These are phyloP conservation scores for Meyerozyma athensensis DNA, from an alignment of 1,139 yeast species.

Conservation along the genomic window DNA sequence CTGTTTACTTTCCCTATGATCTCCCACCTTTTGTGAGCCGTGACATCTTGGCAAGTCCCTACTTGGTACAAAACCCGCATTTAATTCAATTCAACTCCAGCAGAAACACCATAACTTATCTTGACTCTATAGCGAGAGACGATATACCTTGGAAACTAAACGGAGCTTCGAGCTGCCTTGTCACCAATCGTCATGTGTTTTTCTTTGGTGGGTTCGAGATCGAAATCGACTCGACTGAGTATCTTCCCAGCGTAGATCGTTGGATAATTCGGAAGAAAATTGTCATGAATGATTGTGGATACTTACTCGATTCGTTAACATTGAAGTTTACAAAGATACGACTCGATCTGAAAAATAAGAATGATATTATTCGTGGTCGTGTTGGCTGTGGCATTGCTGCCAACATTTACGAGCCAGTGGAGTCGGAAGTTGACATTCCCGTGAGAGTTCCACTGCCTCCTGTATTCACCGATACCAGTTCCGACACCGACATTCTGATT, in stretches of 20 bases:
- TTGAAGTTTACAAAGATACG: constrained; percentile 28
- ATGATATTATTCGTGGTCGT: constrained; percentile 8
- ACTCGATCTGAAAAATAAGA: constrained; percentile 16
- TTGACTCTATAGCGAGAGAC: constrained; percentile 17
- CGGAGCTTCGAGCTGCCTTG: constrained; percentile 25
- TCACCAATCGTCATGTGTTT: constrained; percentile 35
- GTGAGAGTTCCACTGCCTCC: constrained; percentile 20
- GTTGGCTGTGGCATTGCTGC: constrained; percentile 15
- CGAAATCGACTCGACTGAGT: constrained; percentile 19
- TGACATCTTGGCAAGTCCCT: constrained; percentile 34
- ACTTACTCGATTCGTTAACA: constrained; percentile 30
- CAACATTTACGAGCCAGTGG: constrained; percentile 14
- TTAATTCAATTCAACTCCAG: constrained; percentile 29
- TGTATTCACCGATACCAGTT: constrained; percentile 12
- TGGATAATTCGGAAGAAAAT: constrained; percentile 37
- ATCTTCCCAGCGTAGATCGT: constrained; percentile 21
- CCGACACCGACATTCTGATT: neutral
- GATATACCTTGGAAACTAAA: constrained; percentile 27
- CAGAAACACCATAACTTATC: constrained; percentile 29
- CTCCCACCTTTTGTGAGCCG: constrained; percentile 38
- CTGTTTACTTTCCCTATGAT: constrained; percentile 36
- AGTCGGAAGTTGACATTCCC: constrained; percentile 5
- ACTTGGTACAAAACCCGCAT: constrained; percentile 24
- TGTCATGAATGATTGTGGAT: constrained; percentile 33
- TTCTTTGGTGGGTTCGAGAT: constrained; percentile 41